A percentile compares a stretch with the other conserved stretches of the same genome.
Evolutionary conservation across 2,329 filamentous ascomycete genomes (phyloP).

Genomic region (Aspergillus jensenii): DNA sequence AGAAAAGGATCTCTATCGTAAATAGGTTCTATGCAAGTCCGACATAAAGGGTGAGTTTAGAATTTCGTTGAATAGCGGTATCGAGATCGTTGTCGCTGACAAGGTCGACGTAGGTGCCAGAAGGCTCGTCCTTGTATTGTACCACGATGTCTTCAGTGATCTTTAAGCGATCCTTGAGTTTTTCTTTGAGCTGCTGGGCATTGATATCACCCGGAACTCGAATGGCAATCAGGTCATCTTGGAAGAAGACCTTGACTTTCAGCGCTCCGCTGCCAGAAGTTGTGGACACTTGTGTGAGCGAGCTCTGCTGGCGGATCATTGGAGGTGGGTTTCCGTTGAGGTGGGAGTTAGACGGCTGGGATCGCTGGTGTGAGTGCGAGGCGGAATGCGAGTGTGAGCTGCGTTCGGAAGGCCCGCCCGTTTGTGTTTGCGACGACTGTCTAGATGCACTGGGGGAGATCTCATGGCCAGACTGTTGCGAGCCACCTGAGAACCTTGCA

Average conservation of each 20-base stretch:
- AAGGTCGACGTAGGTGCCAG: slow-evolving; percentile 71
- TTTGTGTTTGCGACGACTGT: slow-evolving; percentile 65
- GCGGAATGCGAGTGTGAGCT: slow-evolving; percentile 17
- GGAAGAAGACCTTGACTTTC: slow-evolving; percentile 95
- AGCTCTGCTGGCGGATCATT: slow-evolving; percentile 54
- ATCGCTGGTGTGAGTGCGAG: slow-evolving; percentile 35
- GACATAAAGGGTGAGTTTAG: slow-evolving; percentile 79
- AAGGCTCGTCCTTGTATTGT: slow-evolving; percentile 82
- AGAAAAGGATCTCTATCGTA: slow-evolving; percentile 10
- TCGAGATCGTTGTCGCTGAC: slow-evolving; percentile 79
- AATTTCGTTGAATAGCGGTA: slow-evolving; percentile 76
- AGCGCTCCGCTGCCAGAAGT: slow-evolving; percentile 55
- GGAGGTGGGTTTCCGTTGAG: slow-evolving; percentile 40
- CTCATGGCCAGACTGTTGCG: slow-evolving; percentile 64
- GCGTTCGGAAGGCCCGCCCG: slow-evolving; percentile 51
- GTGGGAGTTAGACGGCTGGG: slow-evolving; percentile 32
- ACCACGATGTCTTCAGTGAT: slow-evolving; percentile 74
- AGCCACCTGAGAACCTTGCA: slow-evolving; percentile 71
- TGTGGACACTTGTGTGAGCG: slow-evolving; percentile 48
- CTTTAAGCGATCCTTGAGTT: slow-evolving; percentile 80
- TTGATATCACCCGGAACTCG: slow-evolving; percentile 79
- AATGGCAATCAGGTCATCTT: slow-evolving; percentile 88
- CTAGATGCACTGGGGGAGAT: slow-evolving; percentile 60
- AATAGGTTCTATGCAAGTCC: slow-evolving; percentile 28
- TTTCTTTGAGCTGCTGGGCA: slow-evolving; percentile 76